Evolutionary conservation across 768 basidiomycete genomes (phyloP).

Genomic region (Suillus brevipes): DNA sequence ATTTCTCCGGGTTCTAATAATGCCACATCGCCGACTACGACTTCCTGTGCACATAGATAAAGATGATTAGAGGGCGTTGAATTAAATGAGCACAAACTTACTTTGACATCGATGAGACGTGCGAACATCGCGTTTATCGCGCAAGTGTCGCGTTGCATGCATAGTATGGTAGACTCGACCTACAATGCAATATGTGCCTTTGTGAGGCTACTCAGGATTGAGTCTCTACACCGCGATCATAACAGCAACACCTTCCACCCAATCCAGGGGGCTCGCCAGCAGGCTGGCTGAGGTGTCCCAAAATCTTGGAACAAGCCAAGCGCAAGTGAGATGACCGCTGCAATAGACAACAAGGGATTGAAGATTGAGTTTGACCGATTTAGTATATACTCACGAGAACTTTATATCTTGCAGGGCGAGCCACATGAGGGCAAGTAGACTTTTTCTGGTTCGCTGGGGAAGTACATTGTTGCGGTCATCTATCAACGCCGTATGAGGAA

Average conservation of each 20-base stretch:
- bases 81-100: constrained; percentile 25
- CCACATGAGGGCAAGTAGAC: constrained; percentile 79
- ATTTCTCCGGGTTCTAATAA: constrained; percentile 94
- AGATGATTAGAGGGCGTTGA: not conserved
- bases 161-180: too few relatives aligned
- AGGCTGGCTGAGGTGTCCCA: constrained; percentile 56
- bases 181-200: too few relatives aligned
- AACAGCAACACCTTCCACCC: constrained; percentile 94
- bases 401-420: constrained; percentile 85
- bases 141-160: too few relatives aligned
- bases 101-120: constrained; percentile 78
- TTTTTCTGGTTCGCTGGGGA: constrained; percentile 68
- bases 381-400: constrained; percentile 61
- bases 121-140: constrained; percentile 85
- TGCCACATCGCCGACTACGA: constrained; percentile 93
- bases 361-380: not conserved
- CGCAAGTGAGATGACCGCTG: constrained; percentile 90
- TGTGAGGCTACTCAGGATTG: too few relatives aligned
- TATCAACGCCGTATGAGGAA: constrained; percentile 42
- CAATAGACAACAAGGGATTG: constrained; percentile 75
- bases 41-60: constrained; percentile 52
- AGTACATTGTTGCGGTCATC: constrained; percentile 73
- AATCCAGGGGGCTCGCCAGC: constrained; percentile 77
- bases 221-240: constrained; percentile 83
- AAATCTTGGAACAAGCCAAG: constrained; percentile 95